Conservation (phyloP, 805 yeast species). For the Ogataea zsoltii region DNA sequence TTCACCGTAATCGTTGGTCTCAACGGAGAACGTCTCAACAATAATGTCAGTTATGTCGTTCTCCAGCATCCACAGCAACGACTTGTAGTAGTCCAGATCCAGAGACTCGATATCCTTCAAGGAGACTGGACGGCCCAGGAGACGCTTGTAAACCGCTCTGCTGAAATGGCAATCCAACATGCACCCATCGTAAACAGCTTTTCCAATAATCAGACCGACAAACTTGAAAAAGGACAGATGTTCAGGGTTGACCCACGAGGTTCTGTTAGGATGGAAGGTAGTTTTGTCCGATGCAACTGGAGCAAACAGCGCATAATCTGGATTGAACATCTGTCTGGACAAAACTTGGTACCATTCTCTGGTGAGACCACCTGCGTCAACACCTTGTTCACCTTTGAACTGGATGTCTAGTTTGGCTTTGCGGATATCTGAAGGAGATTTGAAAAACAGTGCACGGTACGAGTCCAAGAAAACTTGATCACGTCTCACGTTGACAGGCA, state of each 20-base stretch:
- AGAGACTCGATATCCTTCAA: conserved; percentile 92
- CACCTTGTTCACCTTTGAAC: conserved; percentile 94
- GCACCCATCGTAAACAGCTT: conserved; percentile 85
- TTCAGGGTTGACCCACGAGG: conserved; percentile 91
- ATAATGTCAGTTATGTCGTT: conserved; percentile 95
- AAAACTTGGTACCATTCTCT: conserved; percentile 97
- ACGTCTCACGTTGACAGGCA: conserved; percentile 72
- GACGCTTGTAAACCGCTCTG: conserved; percentile 88
- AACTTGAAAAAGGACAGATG: conserved; percentile 91
- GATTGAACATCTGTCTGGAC: conserved; percentile 92
- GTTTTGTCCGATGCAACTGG: conserved; percentile 92
- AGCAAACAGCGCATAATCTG: conserved; percentile 87
- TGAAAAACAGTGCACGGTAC: conserved; percentile 77
- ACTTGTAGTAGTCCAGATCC: conserved; percentile 89
- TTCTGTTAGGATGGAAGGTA: conserved; percentile 92
- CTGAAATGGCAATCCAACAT: conserved; percentile 93
- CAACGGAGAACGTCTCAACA: conserved; percentile 92
- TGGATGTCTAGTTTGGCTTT: conserved; percentile 71
- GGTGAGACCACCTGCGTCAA: conserved; percentile 97
- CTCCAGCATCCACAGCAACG: conserved; percentile 93
- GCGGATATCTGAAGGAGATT: conserved; percentile 70
- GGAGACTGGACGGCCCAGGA: conserved; percentile 76
- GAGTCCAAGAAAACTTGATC: conserved; percentile 93
- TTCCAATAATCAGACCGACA: conserved; percentile 91
- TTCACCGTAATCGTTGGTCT: conserved; percentile 91